Base-by-base conservation (phyloP, 495 filamentous ascomycete species). In the Podospora pseudoanserina region DNA sequence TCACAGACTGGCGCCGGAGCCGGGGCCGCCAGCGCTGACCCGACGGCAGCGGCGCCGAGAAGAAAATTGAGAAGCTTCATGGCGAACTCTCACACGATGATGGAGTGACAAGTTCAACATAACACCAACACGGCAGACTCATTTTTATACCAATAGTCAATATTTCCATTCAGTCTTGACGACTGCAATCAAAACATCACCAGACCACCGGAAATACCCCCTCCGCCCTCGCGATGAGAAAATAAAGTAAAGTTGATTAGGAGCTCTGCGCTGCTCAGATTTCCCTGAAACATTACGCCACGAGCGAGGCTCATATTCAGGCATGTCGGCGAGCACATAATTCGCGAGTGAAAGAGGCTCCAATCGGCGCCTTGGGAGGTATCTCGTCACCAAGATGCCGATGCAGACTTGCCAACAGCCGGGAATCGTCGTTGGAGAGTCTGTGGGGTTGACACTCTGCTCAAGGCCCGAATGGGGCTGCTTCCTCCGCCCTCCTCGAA, bases 11-110 rank as follows among this genome's bases (percentile, higher is more conserved):
- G 60, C 6, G 60, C 60, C 6, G 34, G 53, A 3, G 72, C 65
- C 20, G 79, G 78, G 4, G 73, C 76, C 13, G 79, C 78, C 60
- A 78, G 49, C 0, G 72, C 76, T 62, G 76, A 71, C 55, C 74
- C 75, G 49, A 78, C 54, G 20, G 76, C 73, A 9, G 71, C 73
- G 18, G 76, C 75, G 58, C 73, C 72, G 19, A 77, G 60, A 60
- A 81, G 67, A 16, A 78, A 56, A 59, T 78, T 71, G 68, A 75
- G 19, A 70, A 86, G 74, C 73, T 74, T 78, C 80, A 82, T 82
- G 68, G 39, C 39, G 39, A 49, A 49, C 13, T 49, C 15, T 13
- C 39, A 49, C 5, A 11, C 13, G 13, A 11, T 6, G 39, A 13
- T 16, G 2, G 39, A 49, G 15, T 49, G 15, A 6, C 39, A 49